Conservation (phyloP, 2,329 filamentous ascomycete genomes). For the Biscogniauxia marginata region DNA sequence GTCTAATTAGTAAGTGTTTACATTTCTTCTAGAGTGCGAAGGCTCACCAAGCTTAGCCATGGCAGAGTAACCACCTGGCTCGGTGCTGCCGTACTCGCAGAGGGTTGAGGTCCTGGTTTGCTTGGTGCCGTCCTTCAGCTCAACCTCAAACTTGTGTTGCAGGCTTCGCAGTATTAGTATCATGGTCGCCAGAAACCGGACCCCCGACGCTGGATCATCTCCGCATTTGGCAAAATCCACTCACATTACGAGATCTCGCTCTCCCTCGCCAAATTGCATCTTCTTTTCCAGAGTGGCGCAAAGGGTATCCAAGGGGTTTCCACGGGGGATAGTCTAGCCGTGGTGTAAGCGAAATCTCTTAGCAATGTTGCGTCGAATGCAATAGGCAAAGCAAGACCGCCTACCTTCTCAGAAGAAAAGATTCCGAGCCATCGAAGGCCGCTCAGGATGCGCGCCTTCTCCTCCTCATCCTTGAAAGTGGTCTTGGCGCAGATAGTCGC, state of each 20-base stretch:
- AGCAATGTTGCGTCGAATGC: background rate
- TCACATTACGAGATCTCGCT: conserved; percentile 76
- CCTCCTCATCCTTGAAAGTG: conserved; percentile 64
- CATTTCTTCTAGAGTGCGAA: background rate
- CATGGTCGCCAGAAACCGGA: background rate
- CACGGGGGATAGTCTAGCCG: conserved; percentile 44
- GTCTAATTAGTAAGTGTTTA: background rate
- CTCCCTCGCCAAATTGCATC: conserved; percentile 81
- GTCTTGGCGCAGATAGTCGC: conserved; percentile 74
- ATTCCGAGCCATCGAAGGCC: conserved; percentile 66
- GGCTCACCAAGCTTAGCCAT: conserved; percentile 67
- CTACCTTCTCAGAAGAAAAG: conserved; percentile 65
- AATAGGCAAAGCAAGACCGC: too few relatives aligned
- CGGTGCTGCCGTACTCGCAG: conserved; percentile 68
- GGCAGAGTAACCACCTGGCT: conserved; percentile 72
- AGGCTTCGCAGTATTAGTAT: conserved; percentile 34
- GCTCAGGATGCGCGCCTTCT: conserved; percentile 67
- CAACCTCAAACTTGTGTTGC: conserved; percentile 82
- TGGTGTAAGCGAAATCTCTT: conserved; percentile 1
- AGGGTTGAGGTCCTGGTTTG: conserved; percentile 81
- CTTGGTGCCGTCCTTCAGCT: conserved; percentile 74
- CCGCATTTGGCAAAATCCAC: background rate
- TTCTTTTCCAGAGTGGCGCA: conserved; percentile 87
- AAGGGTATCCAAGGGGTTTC: conserved; percentile 85
- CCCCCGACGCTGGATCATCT: background rate